Percentiles rank a stretch among this genome's conserved stretches.
Conservation (phyloP, 805 yeast species). For the Candida xiaguanensis region DNA sequence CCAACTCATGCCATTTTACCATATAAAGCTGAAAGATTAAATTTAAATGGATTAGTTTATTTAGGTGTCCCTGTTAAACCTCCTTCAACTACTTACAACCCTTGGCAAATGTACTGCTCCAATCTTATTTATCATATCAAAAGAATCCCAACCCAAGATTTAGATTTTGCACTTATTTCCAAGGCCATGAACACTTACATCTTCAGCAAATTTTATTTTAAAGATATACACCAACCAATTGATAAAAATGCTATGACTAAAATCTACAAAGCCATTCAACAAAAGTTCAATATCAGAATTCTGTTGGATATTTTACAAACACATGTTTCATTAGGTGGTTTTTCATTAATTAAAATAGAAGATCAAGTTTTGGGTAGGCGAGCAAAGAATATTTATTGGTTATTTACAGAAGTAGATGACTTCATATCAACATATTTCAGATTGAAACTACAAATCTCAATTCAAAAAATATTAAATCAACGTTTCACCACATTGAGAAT, state of each 20-base stretch:
- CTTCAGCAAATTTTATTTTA: not conserved
- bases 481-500: too few relatives aligned
- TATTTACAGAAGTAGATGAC: not conserved
- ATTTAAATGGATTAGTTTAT: too few relatives aligned
- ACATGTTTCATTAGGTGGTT: not conserved
- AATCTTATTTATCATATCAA: not conserved
- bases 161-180: not conserved
- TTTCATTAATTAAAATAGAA: too few relatives aligned
- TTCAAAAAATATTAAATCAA: too few relatives aligned
- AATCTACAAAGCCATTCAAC: not conserved
- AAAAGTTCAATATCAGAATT: too few relatives aligned
- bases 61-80: too few relatives aligned
- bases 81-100: too few relatives aligned
- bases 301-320: not conserved
- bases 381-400: not conserved
- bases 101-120: too few relatives aligned
- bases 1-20: too few relatives aligned
- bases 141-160: not conserved
- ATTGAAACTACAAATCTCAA: not conserved
- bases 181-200: too few relatives aligned
- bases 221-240: not conserved
- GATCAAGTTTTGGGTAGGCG: not conserved
- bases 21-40: too few relatives aligned
- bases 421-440: not conserved
- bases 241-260: not conserved